phyloP scores from a whole-genome alignment of 495 filamentous ascomycete species.

The Sabuloglossum arenarium region DNA sequence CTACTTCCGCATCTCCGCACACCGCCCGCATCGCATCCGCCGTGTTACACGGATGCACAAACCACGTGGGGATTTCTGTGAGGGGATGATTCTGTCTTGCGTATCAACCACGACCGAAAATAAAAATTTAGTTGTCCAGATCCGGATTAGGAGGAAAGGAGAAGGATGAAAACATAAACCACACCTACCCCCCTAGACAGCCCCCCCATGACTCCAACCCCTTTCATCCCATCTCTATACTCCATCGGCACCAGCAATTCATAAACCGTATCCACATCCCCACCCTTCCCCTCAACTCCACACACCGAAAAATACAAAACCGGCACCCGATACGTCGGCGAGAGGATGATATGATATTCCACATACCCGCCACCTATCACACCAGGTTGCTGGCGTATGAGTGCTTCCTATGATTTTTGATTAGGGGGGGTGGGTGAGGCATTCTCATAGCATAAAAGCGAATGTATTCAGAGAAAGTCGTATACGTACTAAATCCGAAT shows the following conservation, averaged over 20 bases:
- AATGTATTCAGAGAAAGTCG: too few relatives aligned
- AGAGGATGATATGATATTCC: constrained; percentile 36
- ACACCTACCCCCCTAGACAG: constrained; percentile 63
- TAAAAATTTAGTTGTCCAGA: too few relatives aligned
- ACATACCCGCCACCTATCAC: constrained; percentile 31
- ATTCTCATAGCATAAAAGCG: too few relatives aligned
- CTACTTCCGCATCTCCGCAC: constrained; percentile 25
- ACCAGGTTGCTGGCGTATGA: too few relatives aligned
- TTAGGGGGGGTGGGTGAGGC: constrained; percentile 21
- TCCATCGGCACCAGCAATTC: constrained; percentile 43
- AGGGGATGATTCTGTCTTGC: constrained; percentile 68
- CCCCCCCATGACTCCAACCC: constrained; percentile 45
- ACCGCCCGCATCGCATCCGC: constrained; percentile 45
- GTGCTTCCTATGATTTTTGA: constrained; percentile 16
- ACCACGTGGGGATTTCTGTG: constrained; percentile 51
- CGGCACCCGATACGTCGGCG: constrained; percentile 33
- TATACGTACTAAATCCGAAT: too few relatives aligned
- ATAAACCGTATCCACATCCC: constrained; percentile 45
- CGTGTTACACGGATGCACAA: constrained; percentile 75
- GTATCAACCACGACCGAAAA: too few relatives aligned
- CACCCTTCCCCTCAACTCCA: constrained; percentile 21
- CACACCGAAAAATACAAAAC: constrained; percentile 37
- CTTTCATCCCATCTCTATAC: constrained; percentile 33
- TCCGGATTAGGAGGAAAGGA: too few relatives aligned
- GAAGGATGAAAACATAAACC: constrained; percentile 18